Conservation (phyloP, 257 asterid genomes). For the Plantago elongata region DNA sequence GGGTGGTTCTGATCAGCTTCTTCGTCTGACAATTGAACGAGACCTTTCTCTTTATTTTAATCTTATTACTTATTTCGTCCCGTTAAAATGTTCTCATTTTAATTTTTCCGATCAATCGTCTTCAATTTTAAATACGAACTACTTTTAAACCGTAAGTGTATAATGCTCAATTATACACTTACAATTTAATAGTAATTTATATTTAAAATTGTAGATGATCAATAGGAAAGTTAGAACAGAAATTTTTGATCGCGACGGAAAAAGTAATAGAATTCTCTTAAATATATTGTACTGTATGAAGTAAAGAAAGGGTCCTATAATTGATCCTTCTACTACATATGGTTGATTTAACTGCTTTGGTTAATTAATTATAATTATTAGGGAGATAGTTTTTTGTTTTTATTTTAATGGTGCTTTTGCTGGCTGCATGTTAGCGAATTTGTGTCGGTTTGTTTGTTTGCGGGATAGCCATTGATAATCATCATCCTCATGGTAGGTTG, state of each 20-base stretch:
- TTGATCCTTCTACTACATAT: conserved; percentile 10
- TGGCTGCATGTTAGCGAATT: conserved; percentile 16
- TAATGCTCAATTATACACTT: too few species aligned
- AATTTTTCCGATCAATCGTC: too few species aligned
- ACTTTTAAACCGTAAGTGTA: too few species aligned
- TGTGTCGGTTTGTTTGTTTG: conserved; percentile 20
- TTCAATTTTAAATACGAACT: too few species aligned
- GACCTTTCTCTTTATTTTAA: not conserved
- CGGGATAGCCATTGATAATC: too few species aligned
- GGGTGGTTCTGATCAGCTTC: conserved; percentile 44
- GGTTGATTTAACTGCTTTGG: not conserved
- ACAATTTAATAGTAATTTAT: too few species aligned
- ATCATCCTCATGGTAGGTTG: not conserved
- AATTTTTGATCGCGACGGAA: too few species aligned
- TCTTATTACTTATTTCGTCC: too few species aligned
- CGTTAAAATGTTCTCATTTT: too few species aligned
- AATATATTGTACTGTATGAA: not conserved
- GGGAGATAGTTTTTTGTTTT: not conserved
- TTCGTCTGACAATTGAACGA: not conserved
- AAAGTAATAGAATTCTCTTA: too few species aligned
- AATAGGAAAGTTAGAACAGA: too few species aligned
- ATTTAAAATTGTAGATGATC: too few species aligned
- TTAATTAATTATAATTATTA: not conserved
- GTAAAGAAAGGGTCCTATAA: conserved; percentile 3
- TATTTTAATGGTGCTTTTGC: not conserved